phyloP scores from a whole-genome alignment of 768 basidiomycete species.

The Goffeauzyma gilvescens region DNA sequence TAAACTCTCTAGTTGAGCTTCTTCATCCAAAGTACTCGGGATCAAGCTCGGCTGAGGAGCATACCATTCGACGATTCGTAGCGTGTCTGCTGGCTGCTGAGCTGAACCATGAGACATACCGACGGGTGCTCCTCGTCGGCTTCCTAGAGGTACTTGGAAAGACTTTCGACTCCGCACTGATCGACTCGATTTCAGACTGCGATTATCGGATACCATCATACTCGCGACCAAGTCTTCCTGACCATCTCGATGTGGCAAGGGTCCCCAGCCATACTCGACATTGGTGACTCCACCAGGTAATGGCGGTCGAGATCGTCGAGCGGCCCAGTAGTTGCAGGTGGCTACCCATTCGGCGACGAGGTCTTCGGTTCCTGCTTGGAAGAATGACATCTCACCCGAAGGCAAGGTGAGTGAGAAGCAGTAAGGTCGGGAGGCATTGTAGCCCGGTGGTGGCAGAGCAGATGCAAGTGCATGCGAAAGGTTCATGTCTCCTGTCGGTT shows the following conservation, averaged over 20 bases:
- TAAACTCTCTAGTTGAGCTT: constrained; percentile 74
- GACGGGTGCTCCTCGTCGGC: constrained; percentile 20
- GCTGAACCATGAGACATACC: too few relatives aligned
- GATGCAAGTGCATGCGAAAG: constrained; percentile 78
- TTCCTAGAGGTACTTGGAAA: constrained; percentile 13
- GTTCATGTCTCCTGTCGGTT: constrained; percentile 57
- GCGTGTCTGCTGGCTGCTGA: too few relatives aligned
- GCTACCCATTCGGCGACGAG: constrained; percentile 98
- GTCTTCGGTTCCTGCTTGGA: constrained; percentile 96
- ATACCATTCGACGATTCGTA: constrained; percentile 95
- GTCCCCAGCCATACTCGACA: constrained; percentile 98
- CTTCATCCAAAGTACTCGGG: constrained; percentile 73
- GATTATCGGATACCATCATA: constrained; percentile 50
- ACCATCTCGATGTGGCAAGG: constrained; percentile 35
- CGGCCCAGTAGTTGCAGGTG: constrained; percentile 99
- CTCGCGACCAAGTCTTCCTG: constrained; percentile 32
- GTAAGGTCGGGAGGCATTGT: constrained; percentile 71
- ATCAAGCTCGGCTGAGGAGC: constrained; percentile 67
- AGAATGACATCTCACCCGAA: constrained; percentile 82
- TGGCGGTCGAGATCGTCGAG: constrained; percentile 83
- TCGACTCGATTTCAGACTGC: too few relatives aligned
- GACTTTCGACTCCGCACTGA: constrained; percentile 51
- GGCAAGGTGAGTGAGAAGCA: constrained; percentile 86
- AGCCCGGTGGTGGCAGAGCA: constrained; percentile 73
- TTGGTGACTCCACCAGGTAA: constrained; percentile 90